Percentiles rank a stretch among this genome's conserved stretches.
Conservation (phyloP, 352 stramenopile genomes). For the Pythium dissotocum region DNA sequence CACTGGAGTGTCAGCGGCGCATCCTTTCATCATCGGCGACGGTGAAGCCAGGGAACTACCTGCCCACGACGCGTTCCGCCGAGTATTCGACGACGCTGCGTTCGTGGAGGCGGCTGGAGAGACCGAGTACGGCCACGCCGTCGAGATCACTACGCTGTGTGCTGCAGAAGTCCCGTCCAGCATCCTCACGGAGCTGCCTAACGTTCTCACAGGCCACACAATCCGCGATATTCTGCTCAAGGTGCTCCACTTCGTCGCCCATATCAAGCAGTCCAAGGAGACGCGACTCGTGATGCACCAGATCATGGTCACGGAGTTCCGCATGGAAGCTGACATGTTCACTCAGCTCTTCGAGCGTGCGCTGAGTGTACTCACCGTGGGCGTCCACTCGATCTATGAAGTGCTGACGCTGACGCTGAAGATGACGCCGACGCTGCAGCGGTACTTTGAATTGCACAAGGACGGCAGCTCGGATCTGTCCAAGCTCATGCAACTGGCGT, state of each 20-base stretch:
- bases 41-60: constrained; percentile 1
- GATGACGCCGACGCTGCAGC: constrained; percentile 57
- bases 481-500: constrained; percentile 67
- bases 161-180: constrained; percentile 27
- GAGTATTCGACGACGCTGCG: constrained; percentile 16
- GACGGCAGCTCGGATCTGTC: constrained; percentile 59
- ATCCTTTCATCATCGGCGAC: constrained; percentile 25
- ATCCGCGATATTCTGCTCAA: constrained; percentile 70
- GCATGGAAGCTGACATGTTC: constrained; percentile 42
- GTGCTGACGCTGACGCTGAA: constrained; percentile 46
- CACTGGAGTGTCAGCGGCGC: constrained; percentile 29
- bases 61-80: constrained; percentile 14
- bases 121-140: neutral
- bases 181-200: constrained; percentile 61
- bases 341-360: constrained; percentile 45
- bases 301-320: constrained; percentile 51
- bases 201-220: constrained; percentile 61
- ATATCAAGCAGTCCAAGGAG: constrained; percentile 59
- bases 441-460: constrained; percentile 69
- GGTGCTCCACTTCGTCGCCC: constrained; percentile 59
- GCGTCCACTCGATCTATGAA: constrained; percentile 49
- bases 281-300: constrained; percentile 47
- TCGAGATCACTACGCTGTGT: neutral
- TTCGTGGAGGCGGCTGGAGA: constrained; percentile 9
- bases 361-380: constrained; percentile 41